These are phyloP conservation scores for Selaginella tamariscina DNA, from an alignment of 75 land plant genomes.

Conservation along the genomic window DNA sequence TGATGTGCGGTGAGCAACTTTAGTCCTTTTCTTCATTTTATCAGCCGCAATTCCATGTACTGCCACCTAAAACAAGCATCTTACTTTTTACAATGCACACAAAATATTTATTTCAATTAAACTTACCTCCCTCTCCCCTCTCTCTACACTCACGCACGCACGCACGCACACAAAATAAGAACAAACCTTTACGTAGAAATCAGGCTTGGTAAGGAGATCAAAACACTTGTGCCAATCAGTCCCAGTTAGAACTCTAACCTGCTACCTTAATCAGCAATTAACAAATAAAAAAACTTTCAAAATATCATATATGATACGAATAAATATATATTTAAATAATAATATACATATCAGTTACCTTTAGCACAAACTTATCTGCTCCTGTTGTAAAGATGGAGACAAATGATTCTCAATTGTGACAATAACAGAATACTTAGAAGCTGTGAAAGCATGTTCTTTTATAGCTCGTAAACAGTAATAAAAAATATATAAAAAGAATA, in stretches of 20 bases:
- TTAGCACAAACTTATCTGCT: conserved; percentile 16
- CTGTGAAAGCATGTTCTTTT: neutral
- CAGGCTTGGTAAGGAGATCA: conserved; percentile 24
- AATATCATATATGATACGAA: neutral
- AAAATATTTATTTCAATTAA: too few relatives aligned
- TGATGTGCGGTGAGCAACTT: conserved; percentile 12
- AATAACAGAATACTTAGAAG: neutral
- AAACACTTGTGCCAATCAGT: conserved; percentile 25
- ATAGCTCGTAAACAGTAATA: too few relatives aligned
- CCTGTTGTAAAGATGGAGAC: neutral
- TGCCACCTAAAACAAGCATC: too few relatives aligned
- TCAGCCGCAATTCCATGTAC: too few relatives aligned
- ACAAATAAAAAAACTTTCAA: too few relatives aligned
- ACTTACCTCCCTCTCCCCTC: too few relatives aligned
- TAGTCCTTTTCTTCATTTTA: conserved; percentile 19
- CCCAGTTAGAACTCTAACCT: conserved; percentile 27
- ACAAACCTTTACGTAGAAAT: conserved; percentile 31
- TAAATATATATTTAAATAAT: too few relatives aligned
- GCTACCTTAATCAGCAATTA: neutral
- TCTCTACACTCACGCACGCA: too few relatives aligned
- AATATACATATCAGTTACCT: too few relatives aligned
- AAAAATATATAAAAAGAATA: too few relatives aligned
- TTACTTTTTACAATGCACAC: neutral
- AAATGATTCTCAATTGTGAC: conserved; percentile 8
- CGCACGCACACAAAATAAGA: too few relatives aligned